Base-by-base conservation (phyloP, 306 rosid genomes). In the Pachyrhizus erosus region DNA sequence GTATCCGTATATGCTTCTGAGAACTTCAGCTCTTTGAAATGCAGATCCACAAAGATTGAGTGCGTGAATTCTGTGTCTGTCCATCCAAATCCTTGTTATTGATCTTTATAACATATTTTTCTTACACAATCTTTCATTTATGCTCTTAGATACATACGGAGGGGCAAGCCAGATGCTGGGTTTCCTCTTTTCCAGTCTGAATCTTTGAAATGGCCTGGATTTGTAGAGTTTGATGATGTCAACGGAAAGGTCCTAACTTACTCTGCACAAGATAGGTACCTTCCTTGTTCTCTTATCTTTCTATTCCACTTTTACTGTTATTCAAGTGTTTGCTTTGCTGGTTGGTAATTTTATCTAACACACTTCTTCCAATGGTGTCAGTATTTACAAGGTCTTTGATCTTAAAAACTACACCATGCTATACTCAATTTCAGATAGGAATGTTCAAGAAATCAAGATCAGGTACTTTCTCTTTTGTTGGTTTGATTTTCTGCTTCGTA, bases 141-240 rank as follows among this genome's bases (percentile, higher is more conserved):
- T 52, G 57, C 62, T 74, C 64, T 48, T 88, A 94, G 98, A 84
- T 94, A 92, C 90, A 92, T 94, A 82, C 79, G 89, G 52, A 88
- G 97, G 89, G 96, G 93, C 43, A 91, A 91, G 79, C 97, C 97
- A 0, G 96, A 94, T 82, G 94, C 97, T 21, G 98, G 98, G 29
- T 94, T 94, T 84, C 92, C 97, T 42, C 98, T 94, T 82, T 94
- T 94, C 70, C 94, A 92, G 75, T 91, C 97, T 0, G 98, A 94
- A 82, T 94, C 98, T 33, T 79, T 94, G 73, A 94, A 94, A 80
- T 94, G 98, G 97, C 97, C 98, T 31, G 98, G 98, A 75, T 94
- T 94, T 92, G 98, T 94, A 17, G 98, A 94, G 85, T 94, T 94
- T 62, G 98, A 94, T 84, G 98, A 94, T 87, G 98, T 94, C 54